phyloP scores from a whole-genome alignment of 116 monocot genomes.

The Posidonia oceanica region DNA sequence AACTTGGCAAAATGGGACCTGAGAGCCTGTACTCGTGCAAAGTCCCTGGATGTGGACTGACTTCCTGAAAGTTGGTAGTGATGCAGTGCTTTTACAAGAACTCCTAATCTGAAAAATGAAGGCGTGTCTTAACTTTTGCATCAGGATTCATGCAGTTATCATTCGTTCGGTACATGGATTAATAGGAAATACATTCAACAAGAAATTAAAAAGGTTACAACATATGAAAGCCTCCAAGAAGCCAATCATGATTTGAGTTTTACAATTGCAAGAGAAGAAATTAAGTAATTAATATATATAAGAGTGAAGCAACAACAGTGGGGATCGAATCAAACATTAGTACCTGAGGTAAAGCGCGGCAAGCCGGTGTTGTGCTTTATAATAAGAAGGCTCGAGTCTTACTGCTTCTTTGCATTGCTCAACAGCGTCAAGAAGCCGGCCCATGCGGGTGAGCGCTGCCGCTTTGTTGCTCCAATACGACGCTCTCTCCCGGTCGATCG shows the following conservation, averaged over 20 bases:
- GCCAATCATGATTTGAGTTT: no score
- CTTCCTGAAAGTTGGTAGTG: conserved; percentile 35
- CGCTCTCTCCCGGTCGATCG: conserved; percentile 28
- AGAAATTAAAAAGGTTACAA: no score
- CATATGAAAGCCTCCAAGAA: no score
- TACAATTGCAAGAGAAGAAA: no score
- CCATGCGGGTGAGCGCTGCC: conserved; percentile 37
- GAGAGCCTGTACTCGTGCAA: conserved; percentile 11
- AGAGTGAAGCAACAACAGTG: no score
- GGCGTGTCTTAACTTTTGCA: no score
- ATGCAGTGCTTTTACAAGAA: conserved; percentile 36
- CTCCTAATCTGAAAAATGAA: conserved; percentile 41
- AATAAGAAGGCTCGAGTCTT: conserved; percentile 35
- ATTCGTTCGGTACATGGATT: no score
- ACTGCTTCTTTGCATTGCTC: conserved; percentile 50
- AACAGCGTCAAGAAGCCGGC: conserved; percentile 46
- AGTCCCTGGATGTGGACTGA: conserved; percentile 18
- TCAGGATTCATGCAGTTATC: no score
- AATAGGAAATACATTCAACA: no score
- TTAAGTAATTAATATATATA: no score
- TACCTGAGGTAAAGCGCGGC: conserved; percentile 53
- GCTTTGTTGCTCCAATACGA: conserved; percentile 67
- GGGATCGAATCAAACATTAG: no score
- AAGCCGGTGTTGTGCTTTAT: conserved; percentile 44
- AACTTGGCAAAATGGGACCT: conserved; percentile 21